Conservation (phyloP, 306 rosid species). For the Nissolia schottii region DNA sequence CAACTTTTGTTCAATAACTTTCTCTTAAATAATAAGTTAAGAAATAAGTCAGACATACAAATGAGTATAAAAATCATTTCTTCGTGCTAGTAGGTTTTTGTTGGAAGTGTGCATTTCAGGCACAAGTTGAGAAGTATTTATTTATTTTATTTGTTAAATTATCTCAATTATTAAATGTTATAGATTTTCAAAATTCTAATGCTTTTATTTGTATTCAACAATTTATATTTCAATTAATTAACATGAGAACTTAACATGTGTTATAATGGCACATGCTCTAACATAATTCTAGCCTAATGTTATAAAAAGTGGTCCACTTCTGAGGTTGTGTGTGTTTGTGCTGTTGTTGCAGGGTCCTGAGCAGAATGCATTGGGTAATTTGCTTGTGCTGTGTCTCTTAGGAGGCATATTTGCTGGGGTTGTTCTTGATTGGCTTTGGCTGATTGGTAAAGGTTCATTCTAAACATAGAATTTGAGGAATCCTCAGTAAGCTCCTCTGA, state of each 20-base stretch:
- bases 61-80: too few species aligned
- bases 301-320: background rate
- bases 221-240: background rate
- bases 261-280: too few species aligned
- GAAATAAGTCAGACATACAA: too few species aligned
- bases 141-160: too few species aligned
- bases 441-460: slow-evolving; percentile 54
- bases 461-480: background rate
- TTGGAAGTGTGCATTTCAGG: too few species aligned
- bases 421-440: slow-evolving; percentile 82
- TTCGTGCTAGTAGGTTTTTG: too few species aligned
- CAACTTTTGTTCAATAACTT: too few species aligned
- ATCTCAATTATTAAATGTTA: too few species aligned
- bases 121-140: too few species aligned
- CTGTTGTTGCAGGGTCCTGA: slow-evolving; percentile 69
- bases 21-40: too few species aligned
- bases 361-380: slow-evolving; percentile 84
- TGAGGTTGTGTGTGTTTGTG: background rate
- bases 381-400: slow-evolving; percentile 59
- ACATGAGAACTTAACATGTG: too few species aligned
- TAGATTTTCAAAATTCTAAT: too few species aligned
- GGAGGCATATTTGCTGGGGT: slow-evolving; percentile 64
- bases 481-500: background rate
- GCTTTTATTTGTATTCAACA: background rate
- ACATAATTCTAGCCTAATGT: background rate